Conservation (phyloP, 257 asterid species). For the Pogostemon cablin region DNA sequence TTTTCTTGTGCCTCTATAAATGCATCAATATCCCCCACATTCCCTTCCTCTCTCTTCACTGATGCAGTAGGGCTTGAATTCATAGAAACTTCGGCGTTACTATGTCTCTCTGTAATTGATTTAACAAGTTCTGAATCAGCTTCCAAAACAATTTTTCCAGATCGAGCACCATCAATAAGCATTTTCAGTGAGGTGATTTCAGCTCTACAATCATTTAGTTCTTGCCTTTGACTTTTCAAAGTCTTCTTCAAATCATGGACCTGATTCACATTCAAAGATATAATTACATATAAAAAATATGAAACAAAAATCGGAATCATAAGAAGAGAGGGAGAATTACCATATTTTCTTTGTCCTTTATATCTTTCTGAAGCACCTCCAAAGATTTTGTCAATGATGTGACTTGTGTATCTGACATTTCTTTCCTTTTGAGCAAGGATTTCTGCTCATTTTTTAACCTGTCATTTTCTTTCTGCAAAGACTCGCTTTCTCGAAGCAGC, state of each 20-base stretch:
- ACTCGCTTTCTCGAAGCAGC: slow-evolving; percentile 71
- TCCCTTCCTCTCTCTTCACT: slow-evolving; percentile 42
- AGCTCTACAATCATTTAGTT: slow-evolving; percentile 89
- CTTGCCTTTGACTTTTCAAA: slow-evolving; percentile 69
- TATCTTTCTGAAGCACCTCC: slow-evolving; percentile 85
- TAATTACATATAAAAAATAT: slow-evolving; percentile 18
- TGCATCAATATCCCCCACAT: slow-evolving; percentile 40
- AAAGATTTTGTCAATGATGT: slow-evolving; percentile 66
- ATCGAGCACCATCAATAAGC: slow-evolving; percentile 75
- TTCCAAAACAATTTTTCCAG: slow-evolving; percentile 47
- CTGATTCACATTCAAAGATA: slow-evolving; percentile 44
- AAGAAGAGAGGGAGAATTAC: slow-evolving; percentile 41
- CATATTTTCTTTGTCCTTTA: slow-evolving; percentile 77
- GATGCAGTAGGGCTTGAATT: slow-evolving; percentile 43
- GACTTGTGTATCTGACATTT: slow-evolving; percentile 66
- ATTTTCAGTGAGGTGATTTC: slow-evolving; percentile 93
- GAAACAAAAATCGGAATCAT: slow-evolving; percentile 10
- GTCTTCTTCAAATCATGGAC: slow-evolving; percentile 79
- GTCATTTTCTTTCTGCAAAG: slow-evolving; percentile 74
- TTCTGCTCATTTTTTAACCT: slow-evolving; percentile 60
- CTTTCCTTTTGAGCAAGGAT: slow-evolving; percentile 72
- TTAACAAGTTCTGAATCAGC: slow-evolving; percentile 42
- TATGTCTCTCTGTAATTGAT: slow-evolving; percentile 46
- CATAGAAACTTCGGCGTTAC: slow-evolving; percentile 41
- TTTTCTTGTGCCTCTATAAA: slow-evolving; percentile 46